Base-by-base conservation (phyloP, 768 basidiomycete genomes). In the Aureoboletus auriporus region DNA sequence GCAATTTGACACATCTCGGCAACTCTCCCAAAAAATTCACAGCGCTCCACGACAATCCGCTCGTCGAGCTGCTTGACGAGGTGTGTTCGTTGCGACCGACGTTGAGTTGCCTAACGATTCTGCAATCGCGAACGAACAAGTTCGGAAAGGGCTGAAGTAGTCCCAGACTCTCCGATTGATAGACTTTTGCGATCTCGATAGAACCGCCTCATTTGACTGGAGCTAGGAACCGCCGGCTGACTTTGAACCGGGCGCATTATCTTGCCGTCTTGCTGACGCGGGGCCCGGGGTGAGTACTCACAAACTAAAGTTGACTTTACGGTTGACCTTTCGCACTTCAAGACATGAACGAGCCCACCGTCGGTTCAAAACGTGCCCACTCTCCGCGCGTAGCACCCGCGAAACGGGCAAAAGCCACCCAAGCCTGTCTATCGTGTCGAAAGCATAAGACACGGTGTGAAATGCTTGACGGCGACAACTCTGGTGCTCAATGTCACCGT, bases 391-490 rank as follows among this genome's bases (percentile, higher is more conserved):
- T 53, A 29, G 42, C 53, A 2, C 61, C 69, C 27, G 49, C 66
- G 31, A 75, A 74, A 52, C 63, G 74, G 43, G 66, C 70, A 17
- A 75, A 75, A 50, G 69, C 74, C 0, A 64, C 69, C 8, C 73
- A 75, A 51, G 75, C 75, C 2, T 77, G 75, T 52, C 49, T 70
- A 4, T 70, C 72, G 23, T 77, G 75, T 49, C 64, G 75, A n/a
- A 68, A 69, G 48, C 71, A 75, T 54, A 77, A 77, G 46, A 75
- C 73, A 36, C 71, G 75, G 9, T 77, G 76, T 56, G 76, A 78
- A 61, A 64, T 75, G 46, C 67, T 78, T n/a, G 76, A 75, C 17
- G 65, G 62, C n/a, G 57, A 62, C 47, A 60, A 66, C 36, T 53
- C 63, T 28, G 64, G 59, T 23, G 56, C 71, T 27, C 71, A 73